Evolutionary conservation across 345 rosid species (phyloP), one percentile per base, ranked within the genome.

Genomic region (Gossypium raimondii): DNA sequence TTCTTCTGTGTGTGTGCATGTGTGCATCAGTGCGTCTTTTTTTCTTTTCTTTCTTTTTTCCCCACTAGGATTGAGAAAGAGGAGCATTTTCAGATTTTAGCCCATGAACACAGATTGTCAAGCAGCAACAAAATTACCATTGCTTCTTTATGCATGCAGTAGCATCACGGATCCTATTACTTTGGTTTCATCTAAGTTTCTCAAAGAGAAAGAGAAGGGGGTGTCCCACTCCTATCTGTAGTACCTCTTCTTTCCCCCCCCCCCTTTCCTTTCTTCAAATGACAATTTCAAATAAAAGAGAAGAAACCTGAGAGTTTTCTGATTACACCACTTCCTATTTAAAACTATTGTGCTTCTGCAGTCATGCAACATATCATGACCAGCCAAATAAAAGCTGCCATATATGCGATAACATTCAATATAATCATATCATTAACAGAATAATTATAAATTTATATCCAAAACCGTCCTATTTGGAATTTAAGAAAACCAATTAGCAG

Each of bases 321-420:
- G 38, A 22, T 63, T 27, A 67, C 56, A 45, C 56, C 56, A 27
- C 24, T 67, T 68, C 58, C 43, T 68, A 50, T 50, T 67, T 50
- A 50, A 25, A 67, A 68, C 43, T 53, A 48, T 8, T 22, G 18
- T 12, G 57, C 72, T 48, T 24, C 57, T 8, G 44, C 44, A 50
- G 44, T 50, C 10, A 27, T 45, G 27, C 24, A 11, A 67, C 43
- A 16, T 11, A 2, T 13, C 38, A 67, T 20, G 34, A 27, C 34
- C 22, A 50, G 48, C 14, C 22, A 51, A 68, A 50, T 50, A 38
- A 16, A 68, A 50, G 20, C 14, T 50, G 25, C 12, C 3, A 2
- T 14, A 61, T 14, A 62, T 14, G 45, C 20, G 17, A 29, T 2
- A 62, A 61, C 20, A 61, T 29, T 24, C 9, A 24, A 29, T 11